Percentiles rank a stretch among this genome's conserved stretches.
Conservation (phyloP, 1,139 yeast genomes). For the Eremothecium coryli region DNA sequence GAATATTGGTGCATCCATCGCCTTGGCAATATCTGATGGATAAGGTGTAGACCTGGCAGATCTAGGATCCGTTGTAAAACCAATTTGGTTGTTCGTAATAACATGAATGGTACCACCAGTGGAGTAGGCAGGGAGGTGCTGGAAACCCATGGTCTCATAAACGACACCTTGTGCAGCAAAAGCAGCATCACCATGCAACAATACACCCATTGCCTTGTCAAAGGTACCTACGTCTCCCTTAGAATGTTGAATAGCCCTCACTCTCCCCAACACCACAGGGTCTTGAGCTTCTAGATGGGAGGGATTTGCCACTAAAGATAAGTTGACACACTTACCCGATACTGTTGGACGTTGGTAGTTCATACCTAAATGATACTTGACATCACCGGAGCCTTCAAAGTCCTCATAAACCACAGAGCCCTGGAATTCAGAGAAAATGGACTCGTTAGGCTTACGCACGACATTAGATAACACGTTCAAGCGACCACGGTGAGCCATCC, state of each 20-base stretch:
- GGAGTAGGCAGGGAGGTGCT: slow-evolving; percentile 84
- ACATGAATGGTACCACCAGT: slow-evolving; percentile 98
- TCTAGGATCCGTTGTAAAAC: slow-evolving; percentile 98
- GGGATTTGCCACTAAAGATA: slow-evolving; percentile 95
- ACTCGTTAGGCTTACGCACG: slow-evolving; percentile 96
- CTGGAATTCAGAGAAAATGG: slow-evolving; percentile 90
- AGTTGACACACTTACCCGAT: slow-evolving; percentile 90
- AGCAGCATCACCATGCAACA: slow-evolving; percentile 98
- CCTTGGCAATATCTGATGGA: slow-evolving; percentile 95
- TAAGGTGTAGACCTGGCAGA: slow-evolving; percentile 95
- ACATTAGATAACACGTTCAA: slow-evolving; percentile 94
- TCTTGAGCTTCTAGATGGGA: slow-evolving; percentile 98
- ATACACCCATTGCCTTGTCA: slow-evolving; percentile 82
- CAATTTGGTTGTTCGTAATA: slow-evolving; percentile 95
- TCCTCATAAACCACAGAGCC: slow-evolving; percentile 76
- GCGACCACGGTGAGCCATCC: slow-evolving; percentile 99
- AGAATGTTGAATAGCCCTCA: slow-evolving; percentile 91
- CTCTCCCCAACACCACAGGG: slow-evolving; percentile 96
- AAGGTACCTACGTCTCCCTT: slow-evolving; percentile 76
- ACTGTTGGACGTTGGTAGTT: slow-evolving; percentile 98
- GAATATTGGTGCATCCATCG: slow-evolving; percentile 96
- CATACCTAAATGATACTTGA: slow-evolving; percentile 98
- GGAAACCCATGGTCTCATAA: slow-evolving; percentile 95
- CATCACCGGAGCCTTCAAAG: slow-evolving; percentile 95
- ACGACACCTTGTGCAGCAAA: slow-evolving; percentile 99